Percentiles rank a stretch among this genome's conserved stretches.
phyloP scores from a whole-genome alignment of 2,329 filamentous ascomycete genomes.

The Canariomyces notabilis region DNA sequence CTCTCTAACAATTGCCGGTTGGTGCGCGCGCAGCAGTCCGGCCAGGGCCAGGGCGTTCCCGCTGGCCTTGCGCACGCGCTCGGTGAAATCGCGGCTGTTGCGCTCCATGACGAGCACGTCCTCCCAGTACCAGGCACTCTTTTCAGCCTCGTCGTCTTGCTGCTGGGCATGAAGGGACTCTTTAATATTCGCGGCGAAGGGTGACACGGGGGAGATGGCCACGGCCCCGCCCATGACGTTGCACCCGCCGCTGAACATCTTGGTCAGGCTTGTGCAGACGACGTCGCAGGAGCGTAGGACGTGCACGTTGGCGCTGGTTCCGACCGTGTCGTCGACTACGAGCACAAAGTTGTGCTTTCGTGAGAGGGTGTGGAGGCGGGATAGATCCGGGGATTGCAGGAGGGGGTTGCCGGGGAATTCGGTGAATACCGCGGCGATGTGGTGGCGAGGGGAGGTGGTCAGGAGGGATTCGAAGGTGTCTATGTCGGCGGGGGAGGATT shows the following conservation, averaged over 20 bases:
- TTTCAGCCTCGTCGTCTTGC: neutral
- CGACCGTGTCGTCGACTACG: slow-evolving; percentile 23
- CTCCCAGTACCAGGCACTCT: slow-evolving; percentile 14
- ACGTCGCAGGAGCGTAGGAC: slow-evolving; percentile 15
- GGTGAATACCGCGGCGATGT: slow-evolving; percentile 14
- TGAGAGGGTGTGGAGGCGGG: slow-evolving; percentile 1
- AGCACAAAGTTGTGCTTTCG: slow-evolving; percentile 8
- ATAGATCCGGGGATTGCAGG: slow-evolving; percentile 14
- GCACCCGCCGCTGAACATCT: slow-evolving; percentile 23
- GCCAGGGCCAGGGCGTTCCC: slow-evolving; percentile 15
- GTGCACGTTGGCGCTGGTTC: slow-evolving; percentile 14
- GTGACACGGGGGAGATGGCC: slow-evolving; percentile 5
- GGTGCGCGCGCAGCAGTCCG: neutral
- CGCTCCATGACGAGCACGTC: slow-evolving; percentile 20
- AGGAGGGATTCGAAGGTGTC: slow-evolving; percentile 6
- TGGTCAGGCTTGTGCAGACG: slow-evolving; percentile 22
- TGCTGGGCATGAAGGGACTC: neutral
- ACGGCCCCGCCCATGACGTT: slow-evolving; percentile 23
- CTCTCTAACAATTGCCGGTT: slow-evolving; percentile 5
- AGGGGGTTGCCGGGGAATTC: slow-evolving; percentile 25
- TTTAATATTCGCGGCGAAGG: neutral
- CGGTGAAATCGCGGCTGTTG: slow-evolving; percentile 18
- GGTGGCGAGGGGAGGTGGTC: neutral
- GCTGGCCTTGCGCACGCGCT: slow-evolving; percentile 11
- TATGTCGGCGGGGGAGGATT: slow-evolving; percentile 15